These are phyloP conservation scores for Pistacia vera DNA, from an alignment of 345 rosid species.

Conservation along the genomic window DNA sequence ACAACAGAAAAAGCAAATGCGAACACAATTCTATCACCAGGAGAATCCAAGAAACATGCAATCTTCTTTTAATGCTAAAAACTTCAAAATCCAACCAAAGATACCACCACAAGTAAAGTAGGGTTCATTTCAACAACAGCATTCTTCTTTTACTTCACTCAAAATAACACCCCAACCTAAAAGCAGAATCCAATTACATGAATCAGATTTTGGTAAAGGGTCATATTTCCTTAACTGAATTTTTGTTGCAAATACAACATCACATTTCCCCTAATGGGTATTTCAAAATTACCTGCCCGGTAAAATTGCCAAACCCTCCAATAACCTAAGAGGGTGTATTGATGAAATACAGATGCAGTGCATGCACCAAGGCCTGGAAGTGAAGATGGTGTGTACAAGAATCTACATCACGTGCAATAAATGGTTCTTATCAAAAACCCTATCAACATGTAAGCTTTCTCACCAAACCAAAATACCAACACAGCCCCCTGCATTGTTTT, in stretches of 20 bases:
- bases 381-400: slow-evolving; percentile 5
- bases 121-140: background rate
- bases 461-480: slow-evolving; percentile 8
- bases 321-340: too few species aligned
- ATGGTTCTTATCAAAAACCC: slow-evolving; percentile 28
- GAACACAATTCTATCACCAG: background rate
- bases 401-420: slow-evolving; percentile 30
- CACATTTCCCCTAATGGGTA: too few species aligned
- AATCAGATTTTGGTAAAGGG: too few species aligned
- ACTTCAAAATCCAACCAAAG: slow-evolving; percentile 6
- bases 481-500: background rate
- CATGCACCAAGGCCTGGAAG: too few species aligned
- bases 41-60: slow-evolving; percentile 21
- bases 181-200: too few species aligned
- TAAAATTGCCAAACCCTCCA: too few species aligned
- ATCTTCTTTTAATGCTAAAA: background rate
- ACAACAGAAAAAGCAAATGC: background rate
- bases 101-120: background rate
- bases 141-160: slow-evolving; percentile 1
- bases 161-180: background rate
- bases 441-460: slow-evolving; percentile 5
- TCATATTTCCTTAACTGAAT: too few species aligned
- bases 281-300: too few species aligned
- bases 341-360: too few species aligned
- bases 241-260: too few species aligned